Conservation (phyloP, 768 basidiomycete genomes). For the Mycena galopus region DNA sequence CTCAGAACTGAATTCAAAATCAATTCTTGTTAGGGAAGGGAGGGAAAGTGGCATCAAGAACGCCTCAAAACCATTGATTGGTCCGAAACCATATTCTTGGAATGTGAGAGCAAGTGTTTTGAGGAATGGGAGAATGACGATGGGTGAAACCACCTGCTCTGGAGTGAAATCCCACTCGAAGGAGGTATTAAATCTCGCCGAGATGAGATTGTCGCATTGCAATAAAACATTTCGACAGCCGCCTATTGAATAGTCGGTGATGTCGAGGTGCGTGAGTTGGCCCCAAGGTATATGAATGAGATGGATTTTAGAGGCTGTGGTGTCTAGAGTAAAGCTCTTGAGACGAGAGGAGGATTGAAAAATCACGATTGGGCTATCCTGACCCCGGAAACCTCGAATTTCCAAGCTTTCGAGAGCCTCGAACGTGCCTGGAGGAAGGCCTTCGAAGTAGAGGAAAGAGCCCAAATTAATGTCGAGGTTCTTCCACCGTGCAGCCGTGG, state of each 20-base stretch:
- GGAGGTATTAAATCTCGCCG: neutral
- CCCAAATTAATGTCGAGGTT: no score
- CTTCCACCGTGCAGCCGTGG: no score
- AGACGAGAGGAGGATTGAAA: slow-evolving; percentile 19
- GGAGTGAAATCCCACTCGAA: neutral
- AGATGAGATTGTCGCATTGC: slow-evolving; percentile 14
- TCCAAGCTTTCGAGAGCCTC: no score
- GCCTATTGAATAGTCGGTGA: neutral
- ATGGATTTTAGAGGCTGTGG: neutral
- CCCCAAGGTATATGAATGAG: slow-evolving; percentile 10
- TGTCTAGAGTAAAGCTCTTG: neutral
- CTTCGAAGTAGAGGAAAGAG: no score
- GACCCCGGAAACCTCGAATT: neutral
- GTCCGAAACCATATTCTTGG: neutral
- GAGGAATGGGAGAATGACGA: slow-evolving; percentile 7
- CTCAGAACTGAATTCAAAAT: neutral
- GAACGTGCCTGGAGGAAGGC: neutral
- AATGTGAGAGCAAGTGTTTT: neutral
- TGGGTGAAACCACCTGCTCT: neutral
- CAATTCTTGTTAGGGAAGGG: slow-evolving; percentile 7
- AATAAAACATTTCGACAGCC: slow-evolving; percentile 1
- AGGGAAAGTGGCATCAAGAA: slow-evolving; percentile 22
- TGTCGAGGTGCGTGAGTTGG: neutral
- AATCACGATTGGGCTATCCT: neutral
- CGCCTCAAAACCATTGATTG: neutral